A percentile compares a stretch with the other conserved stretches of the same genome.
Conservation (phyloP, 2,329 filamentous ascomycete genomes). For the Zymoseptoria tritici region DNA sequence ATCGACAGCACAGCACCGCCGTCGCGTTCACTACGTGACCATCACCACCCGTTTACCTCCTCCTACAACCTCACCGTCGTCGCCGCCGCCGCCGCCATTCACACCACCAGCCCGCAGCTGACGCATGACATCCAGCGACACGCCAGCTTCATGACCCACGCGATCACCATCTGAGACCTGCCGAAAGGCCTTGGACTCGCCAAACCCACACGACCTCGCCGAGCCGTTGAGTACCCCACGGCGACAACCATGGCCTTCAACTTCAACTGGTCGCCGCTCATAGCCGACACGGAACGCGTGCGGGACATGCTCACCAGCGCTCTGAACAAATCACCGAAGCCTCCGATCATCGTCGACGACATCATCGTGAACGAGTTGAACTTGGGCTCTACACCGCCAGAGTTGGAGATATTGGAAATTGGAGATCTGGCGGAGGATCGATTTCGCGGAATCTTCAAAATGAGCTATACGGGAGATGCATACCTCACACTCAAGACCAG, state of each 20-base stretch:
- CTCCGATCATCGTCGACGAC: conserved; percentile 98
- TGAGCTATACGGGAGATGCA: conserved; percentile 94
- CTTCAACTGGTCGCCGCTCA: conserved; percentile 99
- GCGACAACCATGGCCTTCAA: conserved; percentile 81
- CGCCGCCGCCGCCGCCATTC: background rate
- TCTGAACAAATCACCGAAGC: conserved; percentile 95
- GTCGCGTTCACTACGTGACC: background rate
- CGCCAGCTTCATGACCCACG: conserved; percentile 20
- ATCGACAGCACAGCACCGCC: background rate
- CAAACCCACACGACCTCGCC: background rate
- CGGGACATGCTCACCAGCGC: conserved; percentile 91
- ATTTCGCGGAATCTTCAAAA: conserved; percentile 98
- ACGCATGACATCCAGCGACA: conserved; percentile 7
- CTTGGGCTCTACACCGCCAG: conserved; percentile 85
- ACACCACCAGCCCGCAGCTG: background rate
- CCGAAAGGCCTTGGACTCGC: conserved; percentile 13
- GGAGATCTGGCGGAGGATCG: conserved; percentile 94
- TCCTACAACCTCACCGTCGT: background rate
- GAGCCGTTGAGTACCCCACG: conserved; percentile 8
- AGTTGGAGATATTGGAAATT: conserved; percentile 95
- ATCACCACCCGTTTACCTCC: too few relatives aligned
- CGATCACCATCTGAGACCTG: conserved; percentile 18
- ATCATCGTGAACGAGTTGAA: conserved; percentile 98
- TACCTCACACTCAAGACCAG: conserved; percentile 91
- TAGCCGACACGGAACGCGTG: conserved; percentile 85